Conservation (phyloP, 2,329 filamentous ascomycete species). For the Colletotrichum theobromicola region DNA sequence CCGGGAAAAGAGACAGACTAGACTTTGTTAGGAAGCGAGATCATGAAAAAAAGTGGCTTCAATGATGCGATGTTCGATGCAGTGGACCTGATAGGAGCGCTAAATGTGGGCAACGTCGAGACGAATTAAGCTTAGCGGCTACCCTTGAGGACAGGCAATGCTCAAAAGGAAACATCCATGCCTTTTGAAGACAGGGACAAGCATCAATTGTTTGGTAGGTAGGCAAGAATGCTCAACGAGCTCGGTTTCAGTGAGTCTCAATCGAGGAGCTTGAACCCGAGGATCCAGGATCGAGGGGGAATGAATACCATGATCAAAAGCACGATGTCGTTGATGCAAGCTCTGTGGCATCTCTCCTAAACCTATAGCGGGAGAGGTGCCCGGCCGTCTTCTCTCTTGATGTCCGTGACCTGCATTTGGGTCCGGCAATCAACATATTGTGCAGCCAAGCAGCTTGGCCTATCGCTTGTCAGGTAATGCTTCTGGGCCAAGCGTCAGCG, state of each 20-base stretch:
- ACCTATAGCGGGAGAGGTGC: neutral
- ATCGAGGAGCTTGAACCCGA: neutral
- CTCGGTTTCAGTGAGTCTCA: neutral
- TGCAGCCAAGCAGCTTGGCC: neutral
- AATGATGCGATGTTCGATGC: neutral
- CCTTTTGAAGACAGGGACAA: neutral
- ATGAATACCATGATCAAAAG: neutral
- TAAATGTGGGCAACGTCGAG: neutral
- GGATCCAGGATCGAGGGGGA: neutral
- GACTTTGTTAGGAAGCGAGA: neutral
- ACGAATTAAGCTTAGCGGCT: slow-evolving; percentile 6
- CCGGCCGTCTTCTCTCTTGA: neutral
- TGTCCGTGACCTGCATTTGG: neutral
- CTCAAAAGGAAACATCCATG: neutral
- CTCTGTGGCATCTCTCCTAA: neutral
- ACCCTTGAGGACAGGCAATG: neutral
- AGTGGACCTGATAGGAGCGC: neutral
- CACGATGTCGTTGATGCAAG: neutral
- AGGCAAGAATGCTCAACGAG: too few species aligned
- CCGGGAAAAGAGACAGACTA: neutral
- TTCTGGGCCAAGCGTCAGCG: neutral
- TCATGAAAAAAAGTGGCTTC: neutral
- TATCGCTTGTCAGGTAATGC: neutral
- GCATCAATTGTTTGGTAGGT: too few species aligned
- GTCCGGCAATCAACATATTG: neutral